Evolutionary conservation across 805 yeast species (phyloP).

Genomic region (Priceomyces fermenticarens): DNA sequence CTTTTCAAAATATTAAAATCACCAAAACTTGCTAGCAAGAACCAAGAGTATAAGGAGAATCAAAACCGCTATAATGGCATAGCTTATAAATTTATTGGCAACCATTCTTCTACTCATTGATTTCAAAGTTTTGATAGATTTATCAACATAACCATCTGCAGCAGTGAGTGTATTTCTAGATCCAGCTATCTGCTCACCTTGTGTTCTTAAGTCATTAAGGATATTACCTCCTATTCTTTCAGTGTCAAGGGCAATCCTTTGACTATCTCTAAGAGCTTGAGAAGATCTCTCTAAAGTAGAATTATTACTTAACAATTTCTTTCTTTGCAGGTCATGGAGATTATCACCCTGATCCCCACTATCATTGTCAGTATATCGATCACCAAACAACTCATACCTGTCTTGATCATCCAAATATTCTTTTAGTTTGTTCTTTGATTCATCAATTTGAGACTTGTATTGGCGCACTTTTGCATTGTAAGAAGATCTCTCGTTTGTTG

Average conservation of each 20-base stretch:
- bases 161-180: constrained; percentile 82
- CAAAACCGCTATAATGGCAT: constrained; percentile 86
- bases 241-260: constrained; percentile 87
- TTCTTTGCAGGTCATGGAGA: constrained; percentile 65
- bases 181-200: constrained; percentile 86
- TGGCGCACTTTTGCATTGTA: constrained; percentile 76
- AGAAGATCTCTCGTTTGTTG: constrained; percentile 68
- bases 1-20: constrained; percentile 5
- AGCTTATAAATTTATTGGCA: constrained; percentile 85
- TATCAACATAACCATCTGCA: constrained; percentile 92
- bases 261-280: constrained; percentile 81
- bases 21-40: constrained; percentile 77
- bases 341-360: constrained; percentile 22
- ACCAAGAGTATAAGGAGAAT: constrained; percentile 79
- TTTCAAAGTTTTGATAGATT: constrained; percentile 78
- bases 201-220: constrained; percentile 82
- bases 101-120: constrained; percentile 92
- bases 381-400: constrained; percentile 70
- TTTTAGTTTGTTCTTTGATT: constrained; percentile 54
- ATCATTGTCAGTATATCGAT: constrained; percentile 35
- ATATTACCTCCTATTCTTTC: constrained; percentile 90
- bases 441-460: constrained; percentile 57
- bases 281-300: constrained; percentile 78
- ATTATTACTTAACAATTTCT: constrained; percentile 72
- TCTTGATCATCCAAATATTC: constrained; percentile 66